Conservation (phyloP, 1,139 yeast species). For the Diutina siamensis region DNA sequence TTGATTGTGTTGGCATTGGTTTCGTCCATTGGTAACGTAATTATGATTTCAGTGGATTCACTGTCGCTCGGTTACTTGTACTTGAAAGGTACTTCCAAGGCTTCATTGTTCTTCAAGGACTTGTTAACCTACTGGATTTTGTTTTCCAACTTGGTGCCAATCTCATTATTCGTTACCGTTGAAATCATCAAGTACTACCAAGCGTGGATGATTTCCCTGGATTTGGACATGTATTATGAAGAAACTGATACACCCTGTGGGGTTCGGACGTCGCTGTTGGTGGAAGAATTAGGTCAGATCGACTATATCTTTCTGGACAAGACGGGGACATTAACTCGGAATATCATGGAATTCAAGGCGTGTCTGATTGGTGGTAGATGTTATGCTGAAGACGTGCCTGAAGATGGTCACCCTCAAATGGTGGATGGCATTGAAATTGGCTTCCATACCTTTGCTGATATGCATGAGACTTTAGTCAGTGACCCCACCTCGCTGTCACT, state of each 20-base stretch:
- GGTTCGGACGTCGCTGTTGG: conserved; percentile 88
- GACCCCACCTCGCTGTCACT: conserved; percentile 36
- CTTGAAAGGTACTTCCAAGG: conserved; percentile 59
- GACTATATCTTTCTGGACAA: conserved; percentile 93
- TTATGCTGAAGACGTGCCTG: conserved; percentile 83
- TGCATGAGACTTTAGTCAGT: conserved; percentile 38
- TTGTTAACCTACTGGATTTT: conserved; percentile 90
- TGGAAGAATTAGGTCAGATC: conserved; percentile 93
- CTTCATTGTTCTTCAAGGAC: conserved; percentile 69
- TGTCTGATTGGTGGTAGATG: conserved; percentile 90
- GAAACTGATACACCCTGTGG: conserved; percentile 89
- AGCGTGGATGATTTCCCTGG: conserved; percentile 88
- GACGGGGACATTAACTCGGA: conserved; percentile 91
- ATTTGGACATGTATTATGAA: conserved; percentile 83
- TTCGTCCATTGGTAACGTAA: conserved; percentile 81
- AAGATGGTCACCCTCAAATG: conserved; percentile 64
- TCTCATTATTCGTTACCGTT: conserved; percentile 87
- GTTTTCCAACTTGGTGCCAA: conserved; percentile 91
- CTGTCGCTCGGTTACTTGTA: conserved; percentile 49
- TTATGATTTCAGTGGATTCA: conserved; percentile 49
- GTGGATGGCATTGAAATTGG: conserved; percentile 78
- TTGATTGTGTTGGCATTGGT: conserved; percentile 64
- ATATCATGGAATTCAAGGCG: conserved; percentile 92
- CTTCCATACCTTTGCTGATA: conserved; percentile 57
- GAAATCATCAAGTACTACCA: conserved; percentile 93